These are phyloP conservation scores for Lasiodiplodia sp. DNA, from an alignment of 2,329 filamentous ascomycete genomes.

Conservation along the genomic window DNA sequence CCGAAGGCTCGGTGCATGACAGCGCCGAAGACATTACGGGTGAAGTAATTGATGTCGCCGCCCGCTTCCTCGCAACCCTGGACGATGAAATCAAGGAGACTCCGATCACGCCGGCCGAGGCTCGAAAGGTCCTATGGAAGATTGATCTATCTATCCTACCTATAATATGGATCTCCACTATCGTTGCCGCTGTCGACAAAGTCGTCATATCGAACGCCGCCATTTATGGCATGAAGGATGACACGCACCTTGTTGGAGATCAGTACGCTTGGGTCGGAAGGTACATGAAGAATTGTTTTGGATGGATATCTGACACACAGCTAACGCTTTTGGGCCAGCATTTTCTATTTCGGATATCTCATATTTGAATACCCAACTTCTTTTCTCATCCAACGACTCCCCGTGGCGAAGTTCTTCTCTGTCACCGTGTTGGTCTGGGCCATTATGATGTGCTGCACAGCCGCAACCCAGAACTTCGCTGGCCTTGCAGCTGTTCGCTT, in stretches of 20 bases:
- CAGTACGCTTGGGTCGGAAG: conserved; percentile 38
- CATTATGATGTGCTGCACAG: conserved; percentile 33
- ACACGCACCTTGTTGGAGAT: conserved; percentile 36
- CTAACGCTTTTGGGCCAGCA: not conserved
- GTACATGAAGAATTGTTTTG: not conserved
- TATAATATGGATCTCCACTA: conserved; percentile 15
- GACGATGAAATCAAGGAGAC: not conserved
- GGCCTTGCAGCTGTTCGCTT: conserved; percentile 25
- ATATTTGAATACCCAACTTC: conserved; percentile 35
- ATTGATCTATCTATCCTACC: conserved; percentile 19
- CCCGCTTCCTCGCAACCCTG: conserved; percentile 12
- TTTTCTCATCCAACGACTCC: conserved; percentile 35
- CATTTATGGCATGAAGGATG: conserved; percentile 37
- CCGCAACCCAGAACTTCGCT: conserved; percentile 33
- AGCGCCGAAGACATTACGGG: not conserved
- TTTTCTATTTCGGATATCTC: conserved; percentile 38
- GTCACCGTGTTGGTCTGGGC: conserved; percentile 35
- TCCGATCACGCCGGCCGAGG: not conserved
- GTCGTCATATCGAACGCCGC: conserved; percentile 36
- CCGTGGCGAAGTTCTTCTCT: conserved; percentile 36
- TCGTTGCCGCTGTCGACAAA: conserved; percentile 53
- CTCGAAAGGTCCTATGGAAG: conserved; percentile 26
- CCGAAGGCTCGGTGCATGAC: not conserved
- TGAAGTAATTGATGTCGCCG: conserved; percentile 6
- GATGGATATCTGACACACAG: no score